A percentile compares a stretch with the other conserved stretches of the same genome.
phyloP scores from a whole-genome alignment of 1,139 yeast species.

The Candida freyschussii region DNA sequence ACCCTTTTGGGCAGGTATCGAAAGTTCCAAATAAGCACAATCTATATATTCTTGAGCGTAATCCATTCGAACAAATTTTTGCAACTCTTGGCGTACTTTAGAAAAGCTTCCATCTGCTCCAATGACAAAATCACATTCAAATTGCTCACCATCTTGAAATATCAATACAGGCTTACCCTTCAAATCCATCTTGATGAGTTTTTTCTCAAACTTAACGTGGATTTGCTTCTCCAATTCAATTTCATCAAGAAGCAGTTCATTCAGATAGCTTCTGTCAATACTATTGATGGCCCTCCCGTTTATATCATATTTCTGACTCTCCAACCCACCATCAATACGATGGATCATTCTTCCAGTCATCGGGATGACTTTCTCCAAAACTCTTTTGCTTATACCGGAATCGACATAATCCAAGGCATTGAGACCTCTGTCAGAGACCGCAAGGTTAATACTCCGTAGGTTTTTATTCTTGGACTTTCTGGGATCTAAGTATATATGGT shows the following conservation, averaged over 20 bases:
- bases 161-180: conserved; percentile 26
- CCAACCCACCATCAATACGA: conserved; percentile 56
- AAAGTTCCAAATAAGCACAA: conserved; percentile 76
- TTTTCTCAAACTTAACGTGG: conserved; percentile 50
- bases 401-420: conserved; percentile 63
- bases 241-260: conserved; percentile 60
- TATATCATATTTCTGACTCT: conserved; percentile 71
- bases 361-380: conserved; percentile 64
- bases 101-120: conserved; percentile 92
- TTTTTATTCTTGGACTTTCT: conserved; percentile 30
- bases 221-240: conserved; percentile 39
- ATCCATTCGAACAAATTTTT: conserved; percentile 64
- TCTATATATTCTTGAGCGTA: conserved; percentile 75
- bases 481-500: conserved; percentile 25
- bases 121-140: conserved; percentile 52
- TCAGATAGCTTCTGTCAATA: conserved; percentile 70
- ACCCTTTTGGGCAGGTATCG: conserved; percentile 43
- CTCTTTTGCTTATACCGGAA: conserved; percentile 47
- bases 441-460: conserved; percentile 75
- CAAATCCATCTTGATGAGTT: conserved; percentile 41
- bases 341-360: conserved; percentile 93
- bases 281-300: conserved; percentile 78
- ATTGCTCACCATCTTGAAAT: conserved; percentile 20
- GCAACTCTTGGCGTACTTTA: conserved; percentile 65
- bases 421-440: conserved; percentile 82